Evolutionary conservation across 345 rosid genomes (phyloP), one percentile per base, ranked within the genome.

Genomic region (Aurinia saxatilis): DNA sequence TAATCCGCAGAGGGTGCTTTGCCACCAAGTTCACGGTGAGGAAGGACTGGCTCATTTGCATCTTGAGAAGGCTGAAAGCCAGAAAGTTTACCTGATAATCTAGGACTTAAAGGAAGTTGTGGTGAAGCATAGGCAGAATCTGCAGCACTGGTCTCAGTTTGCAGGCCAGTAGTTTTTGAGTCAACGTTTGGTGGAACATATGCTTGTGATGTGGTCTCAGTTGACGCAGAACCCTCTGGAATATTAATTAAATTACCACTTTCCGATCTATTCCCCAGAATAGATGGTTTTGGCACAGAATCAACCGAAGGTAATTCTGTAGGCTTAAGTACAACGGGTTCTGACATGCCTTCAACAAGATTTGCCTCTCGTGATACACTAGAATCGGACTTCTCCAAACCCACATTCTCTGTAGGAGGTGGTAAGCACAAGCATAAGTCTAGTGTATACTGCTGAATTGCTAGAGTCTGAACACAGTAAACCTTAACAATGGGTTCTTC

Each of bases 381-480:
- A 25, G 80, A 77, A 59, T 77, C 84, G 57, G 77, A 77, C 73
- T 68, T 80, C 68, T 84, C 92, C 72, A 77, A 54, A 46, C 77
- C 80, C 13, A 54, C 67, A 77, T 67, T 82, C 53, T 82, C 91
- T 57, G 73, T 13, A 14, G 80, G 71, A 5, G 86, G 93, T 34
- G 95, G 98, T 59, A 85, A 73, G 80, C 97, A 93, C 65, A 77
- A 85, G 76, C 64, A 76, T 44, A 85, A 81, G 62, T 90, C 97
- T 75, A 93, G 75, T 19, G 88, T 77, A 81, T 93, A 93, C 72
- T 90, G 96, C 76, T 88, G 90, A 75, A 92, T 92, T 50, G 97
- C 97, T 70, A 67, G 89, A 41, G 98, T 92, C 73, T 90, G 96
- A 17, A 92, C 87, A 68, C 97, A 92, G 64, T 90, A 92, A 63